Evolutionary conservation across 331 rosid species (phyloP).

Genomic region (Quercus phellos): DNA sequence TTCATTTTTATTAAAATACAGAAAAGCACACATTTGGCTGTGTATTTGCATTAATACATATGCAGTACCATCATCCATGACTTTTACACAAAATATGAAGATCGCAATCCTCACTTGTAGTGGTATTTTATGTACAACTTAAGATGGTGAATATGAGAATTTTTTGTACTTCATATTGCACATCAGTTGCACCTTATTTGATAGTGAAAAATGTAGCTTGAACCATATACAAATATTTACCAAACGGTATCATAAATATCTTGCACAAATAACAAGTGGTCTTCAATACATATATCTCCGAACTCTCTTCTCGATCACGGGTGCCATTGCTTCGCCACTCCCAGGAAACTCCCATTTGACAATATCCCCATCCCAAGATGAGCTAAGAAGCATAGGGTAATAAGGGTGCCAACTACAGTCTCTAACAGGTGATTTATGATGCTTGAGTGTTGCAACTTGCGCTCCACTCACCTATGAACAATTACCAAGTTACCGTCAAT

Average conservation of each 20-base stretch:
- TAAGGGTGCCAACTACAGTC: conserved; percentile 98
- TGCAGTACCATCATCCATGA: not conserved
- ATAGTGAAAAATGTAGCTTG: conserved; percentile 1
- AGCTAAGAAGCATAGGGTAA: conserved; percentile 76
- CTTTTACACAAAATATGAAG: not conserved
- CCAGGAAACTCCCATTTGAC: conserved; percentile 80
- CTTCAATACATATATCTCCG: conserved; percentile 30
- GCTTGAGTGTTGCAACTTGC: conserved; percentile 74
- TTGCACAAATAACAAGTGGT: conserved; percentile 11
- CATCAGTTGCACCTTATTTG: conserved; percentile 22
- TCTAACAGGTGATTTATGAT: conserved; percentile 83
- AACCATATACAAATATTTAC: conserved; percentile 14
- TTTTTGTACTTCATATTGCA: not conserved
- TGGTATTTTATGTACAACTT: not conserved
- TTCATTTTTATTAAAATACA: not conserved
- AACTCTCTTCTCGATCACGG: conserved; percentile 28
- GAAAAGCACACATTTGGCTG: not conserved
- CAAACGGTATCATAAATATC: not conserved
- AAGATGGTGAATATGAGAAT: not conserved
- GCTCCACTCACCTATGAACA: conserved; percentile 67
- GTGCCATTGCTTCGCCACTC: conserved; percentile 30
- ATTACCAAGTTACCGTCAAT: conserved; percentile 1
- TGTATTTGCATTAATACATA: not conserved
- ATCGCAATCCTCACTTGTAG: not conserved
- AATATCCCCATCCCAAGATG: conserved; percentile 90